Base-by-base conservation (phyloP, 176 grass and related monocot genomes). In the Triticum monococcum region DNA sequence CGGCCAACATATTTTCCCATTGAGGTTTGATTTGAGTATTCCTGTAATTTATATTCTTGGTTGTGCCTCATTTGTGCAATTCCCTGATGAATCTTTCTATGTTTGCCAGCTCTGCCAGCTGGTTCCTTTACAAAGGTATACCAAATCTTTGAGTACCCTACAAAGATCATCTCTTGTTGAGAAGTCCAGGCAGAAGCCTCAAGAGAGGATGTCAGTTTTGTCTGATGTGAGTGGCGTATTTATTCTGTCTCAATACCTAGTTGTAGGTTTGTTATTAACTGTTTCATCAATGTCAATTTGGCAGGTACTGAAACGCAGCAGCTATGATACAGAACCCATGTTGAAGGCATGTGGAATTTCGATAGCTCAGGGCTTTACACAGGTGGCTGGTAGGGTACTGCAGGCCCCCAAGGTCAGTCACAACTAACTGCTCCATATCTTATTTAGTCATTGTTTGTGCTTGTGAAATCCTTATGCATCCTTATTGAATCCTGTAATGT, bases 101-200 rank as follows among this genome's bases (percentile, higher is more conserved):
- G 41, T 72, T 86, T 88, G 65, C 64, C 73, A 98, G 96, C 69
- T 98, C 0, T 98, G 96, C 14, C 69, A 25, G 0, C 59, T 98
- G 1, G 82, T 94, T 11, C 84, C 93, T 14, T 60, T 96, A 35
- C 96, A 98, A 87, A 83, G 96, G 26, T 98, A 98, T 69, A 98
- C 93, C 0, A 98, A 96, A 20, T 22, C 92, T 1, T 79, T 98
- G 71, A 93, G 83, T 18, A 94, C 90, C 16, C 67, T 92, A 10
- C 94, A 98, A 41, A 81, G 97, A 2, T 76, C 97, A 48, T 88
- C 92, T 1, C 94, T 98, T 31, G 94, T 98, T 10, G 93, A 98
- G 67, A 98, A 98, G 30, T 98, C 97, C 2, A 91, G 97, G 84
- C 97, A 98, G 71, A 98, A 98, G 38, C 97, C 97, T 2, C 90